Evolutionary conservation across 148 eudicot species (phyloP), one percentile per base, ranked within the genome.

Genomic region (Vaccinium corymbosum): DNA sequence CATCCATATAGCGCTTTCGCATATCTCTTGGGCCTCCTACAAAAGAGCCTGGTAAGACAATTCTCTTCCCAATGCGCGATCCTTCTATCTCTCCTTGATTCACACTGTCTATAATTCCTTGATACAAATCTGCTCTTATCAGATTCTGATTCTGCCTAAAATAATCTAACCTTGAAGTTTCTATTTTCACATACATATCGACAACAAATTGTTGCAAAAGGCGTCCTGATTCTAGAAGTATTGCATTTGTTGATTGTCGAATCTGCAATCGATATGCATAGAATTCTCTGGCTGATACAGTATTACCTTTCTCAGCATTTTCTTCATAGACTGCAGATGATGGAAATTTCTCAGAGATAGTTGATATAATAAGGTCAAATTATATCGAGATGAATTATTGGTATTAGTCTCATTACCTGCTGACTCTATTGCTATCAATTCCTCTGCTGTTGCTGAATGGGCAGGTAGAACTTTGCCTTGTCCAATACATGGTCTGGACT

Each of bases 101-200:
- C 0, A 32, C 35, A 32, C 35, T 32, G 1, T 32, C 35, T 32
- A 32, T 32, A 32, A 32, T 32, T 0, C 35, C 35, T 32, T 32
- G 35, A 1, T 32, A 32, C 0, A 32, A 3, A 1, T 32, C 35
- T 32, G 35, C 35, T 32, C 35, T 1, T 32, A 32, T 32, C 0
- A 32, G 35, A 2, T 32, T 32, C 2, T 32, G 35, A 1, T 32
- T 32, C 1, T 52, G 56, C 0, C n/a, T 15, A 15, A 70, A 46
- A n/a, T 50, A 87, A 57, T 78, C 64, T 42, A 78, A 16, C 8
- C 64, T 17, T 2, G 81, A 51, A 1, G 35, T 52, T 0, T 78
- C 81, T 3, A 78, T n/a, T 29, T 50, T 78, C 2, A 78, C 55
- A 25, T 80, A 80, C 71, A 80, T 80, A 20, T 80, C 71, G 9